Conservation (phyloP, 73 alveolate genomes). For the Tetrahymena elliotti region DNA sequence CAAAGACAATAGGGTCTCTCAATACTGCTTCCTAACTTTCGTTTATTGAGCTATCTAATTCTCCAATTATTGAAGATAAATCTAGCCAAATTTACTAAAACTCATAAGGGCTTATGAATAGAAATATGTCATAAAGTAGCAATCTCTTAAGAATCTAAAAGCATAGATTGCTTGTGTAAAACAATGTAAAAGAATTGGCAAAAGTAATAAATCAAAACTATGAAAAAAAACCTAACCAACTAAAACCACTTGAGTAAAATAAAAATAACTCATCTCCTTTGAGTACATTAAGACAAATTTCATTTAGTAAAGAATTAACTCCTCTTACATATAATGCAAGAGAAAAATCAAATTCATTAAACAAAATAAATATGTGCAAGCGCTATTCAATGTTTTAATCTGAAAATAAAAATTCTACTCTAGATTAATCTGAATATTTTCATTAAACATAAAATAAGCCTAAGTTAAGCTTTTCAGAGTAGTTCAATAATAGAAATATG, state of each 20-base stretch:
- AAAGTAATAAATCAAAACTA: background rate
- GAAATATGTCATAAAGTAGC: background rate
- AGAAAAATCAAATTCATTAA: background rate
- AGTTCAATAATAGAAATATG: background rate
- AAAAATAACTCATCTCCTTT: background rate
- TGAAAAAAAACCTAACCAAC: background rate
- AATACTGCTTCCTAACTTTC: background rate
- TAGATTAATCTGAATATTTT: background rate
- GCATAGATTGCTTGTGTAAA: background rate
- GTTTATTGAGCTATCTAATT: background rate
- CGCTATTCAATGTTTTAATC: background rate
- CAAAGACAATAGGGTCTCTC: background rate
- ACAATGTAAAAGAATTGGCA: background rate
- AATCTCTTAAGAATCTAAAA: background rate
- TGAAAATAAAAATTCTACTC: background rate
- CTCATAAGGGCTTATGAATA: background rate
- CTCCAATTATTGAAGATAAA: background rate
- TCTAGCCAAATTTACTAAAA: background rate
- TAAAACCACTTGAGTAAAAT: background rate
- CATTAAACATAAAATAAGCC: background rate
- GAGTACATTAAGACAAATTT: no score
- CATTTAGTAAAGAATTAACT: background rate
- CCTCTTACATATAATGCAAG: background rate
- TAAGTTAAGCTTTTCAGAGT: background rate
- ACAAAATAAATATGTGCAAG: background rate